A percentile compares a stretch with the other conserved stretches of the same genome.
phyloP scores from a whole-genome alignment of 768 basidiomycete genomes.

The Filobasidium wieringae region DNA sequence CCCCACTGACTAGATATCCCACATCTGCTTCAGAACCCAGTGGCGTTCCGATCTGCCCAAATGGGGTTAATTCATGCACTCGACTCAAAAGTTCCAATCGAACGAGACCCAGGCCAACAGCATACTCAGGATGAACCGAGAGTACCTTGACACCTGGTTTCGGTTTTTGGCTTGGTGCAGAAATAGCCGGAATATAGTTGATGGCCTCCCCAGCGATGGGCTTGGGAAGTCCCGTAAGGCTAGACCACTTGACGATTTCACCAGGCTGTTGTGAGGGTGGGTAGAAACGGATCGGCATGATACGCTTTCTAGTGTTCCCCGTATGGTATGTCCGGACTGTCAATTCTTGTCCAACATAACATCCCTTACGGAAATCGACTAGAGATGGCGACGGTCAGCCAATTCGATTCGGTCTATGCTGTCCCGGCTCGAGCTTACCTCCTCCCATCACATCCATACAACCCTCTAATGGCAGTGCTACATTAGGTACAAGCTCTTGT shows the following conservation, averaged over 20 bases:
- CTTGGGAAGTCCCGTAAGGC: slow-evolving; percentile 20
- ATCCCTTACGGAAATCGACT: slow-evolving; percentile 96
- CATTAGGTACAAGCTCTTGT: slow-evolving; percentile 59
- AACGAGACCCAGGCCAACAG: slow-evolving; percentile 65
- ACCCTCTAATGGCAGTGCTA: slow-evolving; percentile 84
- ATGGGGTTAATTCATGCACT: slow-evolving; percentile 18
- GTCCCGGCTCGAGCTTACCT: slow-evolving; percentile 46
- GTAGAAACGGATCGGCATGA: slow-evolving; percentile 61
- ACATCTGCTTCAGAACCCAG: slow-evolving; percentile 42
- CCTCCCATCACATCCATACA: slow-evolving; percentile 92
- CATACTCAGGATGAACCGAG: slow-evolving; percentile 39
- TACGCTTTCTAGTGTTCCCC: slow-evolving; percentile 77
- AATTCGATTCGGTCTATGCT: background rate
- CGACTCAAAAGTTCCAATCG: slow-evolving; percentile 63
- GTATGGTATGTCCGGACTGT: slow-evolving; percentile 95
- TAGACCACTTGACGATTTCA: background rate
- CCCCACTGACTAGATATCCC: slow-evolving; percentile 37
- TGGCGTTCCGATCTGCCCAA: background rate
- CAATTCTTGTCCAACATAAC: slow-evolving; percentile 94
- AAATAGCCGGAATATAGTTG: slow-evolving; percentile 11
- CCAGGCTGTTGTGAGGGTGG: slow-evolving; percentile 14
- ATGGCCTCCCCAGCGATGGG: slow-evolving; percentile 16
- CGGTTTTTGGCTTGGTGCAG: slow-evolving; percentile 44
- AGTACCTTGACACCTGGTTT: slow-evolving; percentile 65
- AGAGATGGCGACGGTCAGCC: background rate